Base-by-base conservation (phyloP, 2,329 filamentous ascomycete genomes). In the Hypoxylon rubiginosum region DNA sequence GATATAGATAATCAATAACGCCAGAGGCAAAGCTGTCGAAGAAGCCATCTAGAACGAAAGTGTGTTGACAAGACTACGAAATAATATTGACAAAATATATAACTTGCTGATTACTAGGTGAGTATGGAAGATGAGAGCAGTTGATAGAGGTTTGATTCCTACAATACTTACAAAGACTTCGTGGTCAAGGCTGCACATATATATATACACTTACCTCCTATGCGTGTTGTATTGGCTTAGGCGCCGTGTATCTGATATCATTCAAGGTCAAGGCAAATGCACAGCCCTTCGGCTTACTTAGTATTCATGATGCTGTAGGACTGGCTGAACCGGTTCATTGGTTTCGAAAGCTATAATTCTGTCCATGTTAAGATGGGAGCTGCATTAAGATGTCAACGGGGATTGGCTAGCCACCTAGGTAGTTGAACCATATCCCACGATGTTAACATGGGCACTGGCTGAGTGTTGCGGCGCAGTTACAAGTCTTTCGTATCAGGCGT, bases 1-100 rank as follows among this genome's bases (percentile, higher is more conserved):
- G 43, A 74, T 48, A 59, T 82, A 82, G 59, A 82, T 79, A 50
- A 70, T 72, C 17, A 80, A 64, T 30, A 77, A 68, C 32, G 75
- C 78, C 1, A 72, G 66, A 21, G 69, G 45, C n/a, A 73, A 39
- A 17, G 54, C 62, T 28, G 58, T 26, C 2, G 68, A 58, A 54
- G 61, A 54, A 15, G 63, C 43, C 68, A 73, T 68, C 19, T 45
- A 19, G n/a, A 28, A 56, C 11, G 50, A 49, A 43, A 43, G 4
- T 11, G 4, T 19, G 17, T 4, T 6, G 41, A 43, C 4, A 3
- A 19, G 26, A 30, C 9, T 9, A 30, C 4, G 28, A 30, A 4
- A 30, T 30, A 9, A 30, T 30, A 30, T 30, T 30, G 28, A 30
- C 28, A 30, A 30, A 9, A 30, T 4, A 30, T 4, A 30, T 9